A percentile compares a stretch with the other conserved stretches of the same genome.
These are phyloP conservation scores for Crithidia brevicula DNA, from an alignment of 208 protist species.

Conservation along the genomic window DNA sequence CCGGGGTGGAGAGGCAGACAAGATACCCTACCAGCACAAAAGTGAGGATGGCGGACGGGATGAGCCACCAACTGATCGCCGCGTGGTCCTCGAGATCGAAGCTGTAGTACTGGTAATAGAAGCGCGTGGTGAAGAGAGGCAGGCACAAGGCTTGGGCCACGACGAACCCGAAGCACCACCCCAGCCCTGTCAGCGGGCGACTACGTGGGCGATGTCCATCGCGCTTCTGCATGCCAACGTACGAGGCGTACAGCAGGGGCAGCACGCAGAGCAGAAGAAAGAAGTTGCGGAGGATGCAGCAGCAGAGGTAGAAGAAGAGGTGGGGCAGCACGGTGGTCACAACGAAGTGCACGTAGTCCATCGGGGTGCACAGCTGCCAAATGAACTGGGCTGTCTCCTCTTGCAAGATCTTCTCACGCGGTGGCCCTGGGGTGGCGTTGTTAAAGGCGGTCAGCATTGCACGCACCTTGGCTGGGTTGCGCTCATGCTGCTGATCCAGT, in stretches of 20 bases:
- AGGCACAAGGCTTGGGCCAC: conserved; percentile 24
- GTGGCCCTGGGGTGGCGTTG: conserved; percentile 21
- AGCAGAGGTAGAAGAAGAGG: conserved; percentile 32
- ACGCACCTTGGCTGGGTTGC: conserved; percentile 25
- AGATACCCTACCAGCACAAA: conserved; percentile 25
- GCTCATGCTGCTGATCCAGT: background rate
- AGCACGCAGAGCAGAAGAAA: conserved; percentile 23
- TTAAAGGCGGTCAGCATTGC: conserved; percentile 34
- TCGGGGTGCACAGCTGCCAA: conserved; percentile 27
- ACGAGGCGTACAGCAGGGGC: conserved; percentile 25
- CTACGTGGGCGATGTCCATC: conserved; percentile 15
- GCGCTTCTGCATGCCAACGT: conserved; percentile 24
- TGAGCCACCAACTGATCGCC: conserved; percentile 29
- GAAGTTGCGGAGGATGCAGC: conserved; percentile 28
- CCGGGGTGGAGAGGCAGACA: conserved; percentile 33
- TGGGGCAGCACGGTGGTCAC: conserved; percentile 36
- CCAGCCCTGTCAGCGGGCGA: conserved; percentile 30
- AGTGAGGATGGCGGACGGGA: conserved; percentile 28
- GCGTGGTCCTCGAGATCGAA: conserved; percentile 18
- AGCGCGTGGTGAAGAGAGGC: conserved; percentile 19
- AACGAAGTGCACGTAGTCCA: conserved; percentile 19
- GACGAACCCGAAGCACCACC: conserved; percentile 30
- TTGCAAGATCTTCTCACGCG: conserved; percentile 33
- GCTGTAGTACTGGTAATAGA: conserved; percentile 31
- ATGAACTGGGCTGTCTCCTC: conserved; percentile 21